Base-by-base conservation (phyloP, 805 yeast genomes). In the Brettanomyces custersianus region DNA sequence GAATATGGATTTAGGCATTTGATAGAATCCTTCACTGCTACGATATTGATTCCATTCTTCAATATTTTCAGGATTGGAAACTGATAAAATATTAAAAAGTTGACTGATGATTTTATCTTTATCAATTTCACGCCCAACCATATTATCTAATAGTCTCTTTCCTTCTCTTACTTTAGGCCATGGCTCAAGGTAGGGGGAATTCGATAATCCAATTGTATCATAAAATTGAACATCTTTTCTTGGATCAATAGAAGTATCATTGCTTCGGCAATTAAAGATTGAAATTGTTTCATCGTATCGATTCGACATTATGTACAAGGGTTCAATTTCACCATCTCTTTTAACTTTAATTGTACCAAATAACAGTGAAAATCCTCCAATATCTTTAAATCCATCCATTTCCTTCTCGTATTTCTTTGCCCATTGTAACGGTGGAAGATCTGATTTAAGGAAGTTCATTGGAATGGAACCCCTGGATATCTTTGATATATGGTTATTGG, bases 101-200 rank as follows among this genome's bases (percentile, higher is more conserved):
- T 61, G 58, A 2, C 65, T 65, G 1, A 74, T 60, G 4, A 88
- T 46, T 9, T 54, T 50, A 0, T 67, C 68, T 39, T 68, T 41
- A 7, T 38, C 34, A 39, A 45, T 40, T 2, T 37, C 26, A 9
- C 46, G 50, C 15, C 39, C 32, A 3, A 38, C 30, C 63, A 40
- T 60, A 48, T 37, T 54, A 56, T 59, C 72, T 61, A 55, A 73
- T 60, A 44, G 84, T 81, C 41, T 70, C 72, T 56, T 77, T 62
- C 90, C 96, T 4, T 59, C 36, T 4, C 50, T 45, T 0, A 80
- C 80, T 48, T 88, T 90, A 0, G 70, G 68, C 96, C 97, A 88
- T 5, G 84, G 80, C 19, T 74, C 64, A 21, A 67, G 63, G 44
- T 64, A 71, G n/a, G 72, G 57, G 2, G 88, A 80, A 51, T 83